These are phyloP conservation scores for Cetradonia linearis DNA, from an alignment of 495 filamentous ascomycete species.

Conservation along the genomic window DNA sequence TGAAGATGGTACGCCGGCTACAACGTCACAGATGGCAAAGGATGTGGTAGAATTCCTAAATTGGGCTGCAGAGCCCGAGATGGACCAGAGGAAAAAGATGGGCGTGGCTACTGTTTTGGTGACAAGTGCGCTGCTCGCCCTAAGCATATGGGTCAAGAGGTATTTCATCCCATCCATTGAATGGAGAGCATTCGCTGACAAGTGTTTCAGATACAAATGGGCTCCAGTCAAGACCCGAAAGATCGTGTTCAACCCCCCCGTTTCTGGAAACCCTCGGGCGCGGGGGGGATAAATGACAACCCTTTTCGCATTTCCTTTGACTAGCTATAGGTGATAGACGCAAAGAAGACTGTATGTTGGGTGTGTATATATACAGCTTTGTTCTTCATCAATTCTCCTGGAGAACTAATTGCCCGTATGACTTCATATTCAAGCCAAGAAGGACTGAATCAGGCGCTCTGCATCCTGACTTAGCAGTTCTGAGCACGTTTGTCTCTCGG, in stretches of 20 bases:
- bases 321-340: not conserved
- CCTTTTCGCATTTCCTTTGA: not conserved
- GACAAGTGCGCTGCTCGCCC: constrained; percentile 62
- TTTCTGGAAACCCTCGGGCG: constrained; percentile 16
- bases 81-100: constrained; percentile 99
- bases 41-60: constrained; percentile 98
- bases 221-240: constrained; percentile 87
- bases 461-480: not conserved
- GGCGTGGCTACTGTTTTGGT: constrained; percentile 85
- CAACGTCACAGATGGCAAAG: constrained; percentile 98
- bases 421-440: not conserved
- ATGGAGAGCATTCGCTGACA: constrained; percentile 10
- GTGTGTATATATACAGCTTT: constrained; percentile 9
- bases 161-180: constrained; percentile 19
- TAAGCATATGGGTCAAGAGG: constrained; percentile 96
- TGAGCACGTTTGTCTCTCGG: not conserved
- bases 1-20: constrained; percentile 89
- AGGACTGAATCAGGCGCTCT: not conserved
- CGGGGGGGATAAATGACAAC: not conserved
- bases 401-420: not conserved
- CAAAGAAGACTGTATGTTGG: constrained; percentile 5
- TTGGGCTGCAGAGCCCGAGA: constrained; percentile 98
- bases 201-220: constrained; percentile 74
- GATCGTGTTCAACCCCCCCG: constrained; percentile 73
- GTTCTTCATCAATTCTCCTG: not conserved